Base-by-base conservation (phyloP, 345 rosid genomes). In the Geranium brycei region DNA sequence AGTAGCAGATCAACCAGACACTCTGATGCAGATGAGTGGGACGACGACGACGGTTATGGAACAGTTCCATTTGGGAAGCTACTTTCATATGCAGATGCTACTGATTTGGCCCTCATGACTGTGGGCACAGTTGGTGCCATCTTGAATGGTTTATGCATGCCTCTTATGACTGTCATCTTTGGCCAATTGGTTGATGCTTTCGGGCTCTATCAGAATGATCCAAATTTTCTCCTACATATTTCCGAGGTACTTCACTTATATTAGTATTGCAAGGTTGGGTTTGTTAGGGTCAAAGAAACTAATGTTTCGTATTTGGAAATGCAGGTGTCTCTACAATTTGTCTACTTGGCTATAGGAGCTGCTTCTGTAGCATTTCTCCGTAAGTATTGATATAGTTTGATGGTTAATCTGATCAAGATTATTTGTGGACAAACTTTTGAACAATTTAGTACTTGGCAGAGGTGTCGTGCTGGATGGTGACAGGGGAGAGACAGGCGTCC, bases 401-500 rank as follows among this genome's bases (percentile, higher is more conserved):
- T 38, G 30, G 4, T 40, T 14, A 51, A 5, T 6, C 1, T 17
- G 14, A 18, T 17, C 17, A 19, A 2, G 31, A 5, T 38, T 63
- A 35, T 35, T 19, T 8, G 16, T 31, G 8, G 7, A 58, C 47
- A 23, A 31, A 59, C 65, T 56, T 60, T 16, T 71, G n/a, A 61
- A 41, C 31, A 17, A 13, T 60, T 60, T 17, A 7, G 19, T 60
- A 7, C n/a, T 83, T 69, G 35, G 13, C 82, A 87, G 95, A 87
- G 81, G 85, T 87, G 61, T 41, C 79, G 65, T 85, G 89, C 58
- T 87, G 91, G 95, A 87, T 85, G 87, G 74, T 85, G 31, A 72
- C 91, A 1, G 95, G 95, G 47, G 95, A 87, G 68, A 83, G 95
- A 68, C 91, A 87, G 64, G 87, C 95, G 53, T 75, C 82, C 0